A percentile compares a stretch with the other conserved stretches of the same genome.
Conservation (phyloP, 768 basidiomycete genomes). For the Collybia sp. region DNA sequence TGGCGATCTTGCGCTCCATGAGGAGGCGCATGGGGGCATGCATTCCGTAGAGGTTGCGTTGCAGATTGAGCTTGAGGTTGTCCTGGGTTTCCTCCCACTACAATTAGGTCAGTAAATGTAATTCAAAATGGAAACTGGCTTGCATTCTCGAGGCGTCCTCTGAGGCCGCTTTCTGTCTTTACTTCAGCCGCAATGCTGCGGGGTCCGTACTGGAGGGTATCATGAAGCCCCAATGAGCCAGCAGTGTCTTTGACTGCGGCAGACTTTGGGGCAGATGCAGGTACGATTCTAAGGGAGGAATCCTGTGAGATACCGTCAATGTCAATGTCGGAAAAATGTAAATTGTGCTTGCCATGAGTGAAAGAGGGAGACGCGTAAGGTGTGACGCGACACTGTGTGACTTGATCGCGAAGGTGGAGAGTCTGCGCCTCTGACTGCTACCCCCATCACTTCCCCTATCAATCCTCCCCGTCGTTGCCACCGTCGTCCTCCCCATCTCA, state of each 20-base stretch:
- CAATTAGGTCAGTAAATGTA: neutral
- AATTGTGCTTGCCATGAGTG: constrained; percentile 18
- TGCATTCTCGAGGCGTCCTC: constrained; percentile 75
- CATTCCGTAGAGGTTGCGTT: constrained; percentile 80
- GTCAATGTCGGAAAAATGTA: neutral
- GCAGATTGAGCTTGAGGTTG: constrained; percentile 77
- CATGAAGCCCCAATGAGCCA: constrained; percentile 80
- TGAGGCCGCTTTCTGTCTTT: constrained; percentile 54
- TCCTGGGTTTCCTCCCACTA: constrained; percentile 96
- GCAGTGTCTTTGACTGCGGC: constrained; percentile 66
- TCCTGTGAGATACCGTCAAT: constrained; percentile 21
- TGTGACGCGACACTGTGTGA: constrained; percentile 6
- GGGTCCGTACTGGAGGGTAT: constrained; percentile 82
- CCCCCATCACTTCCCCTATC: constrained; percentile 1
- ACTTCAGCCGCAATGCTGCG: constrained; percentile 76
- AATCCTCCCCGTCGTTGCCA: neutral
- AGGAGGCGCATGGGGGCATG: constrained; percentile 85
- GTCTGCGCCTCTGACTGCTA: constrained; percentile 4
- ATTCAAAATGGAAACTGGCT: neutral
- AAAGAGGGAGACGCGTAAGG: constrained; percentile 20
- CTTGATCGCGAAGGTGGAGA: constrained; percentile 7
- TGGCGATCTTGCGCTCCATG: constrained; percentile 92
- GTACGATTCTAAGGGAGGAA: constrained; percentile 61
- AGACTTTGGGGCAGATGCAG: constrained; percentile 45
- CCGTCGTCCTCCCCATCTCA: neutral